phyloP scores from a whole-genome alignment of 2,329 filamentous ascomycete genomes.

The Exophiala alcalophila region DNA sequence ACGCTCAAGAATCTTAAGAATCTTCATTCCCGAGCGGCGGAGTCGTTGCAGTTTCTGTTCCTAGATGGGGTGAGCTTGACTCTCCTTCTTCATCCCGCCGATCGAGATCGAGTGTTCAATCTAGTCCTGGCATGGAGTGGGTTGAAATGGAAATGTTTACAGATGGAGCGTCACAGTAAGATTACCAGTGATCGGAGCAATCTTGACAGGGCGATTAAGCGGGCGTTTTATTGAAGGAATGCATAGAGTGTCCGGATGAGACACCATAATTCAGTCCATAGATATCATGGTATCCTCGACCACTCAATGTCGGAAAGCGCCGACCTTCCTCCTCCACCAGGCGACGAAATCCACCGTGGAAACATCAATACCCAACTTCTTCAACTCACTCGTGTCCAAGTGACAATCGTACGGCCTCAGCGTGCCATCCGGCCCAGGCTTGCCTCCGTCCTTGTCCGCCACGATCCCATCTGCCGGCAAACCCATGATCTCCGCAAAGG shows the following conservation, averaged over 20 bases:
- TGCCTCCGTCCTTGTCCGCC: constrained; percentile 61
- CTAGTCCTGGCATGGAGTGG: constrained; percentile 31
- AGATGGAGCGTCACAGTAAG: constrained; percentile 22
- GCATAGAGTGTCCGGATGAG: neutral
- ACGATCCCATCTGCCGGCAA: constrained; percentile 66
- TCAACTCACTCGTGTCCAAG: constrained; percentile 70
- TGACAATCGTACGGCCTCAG: constrained; percentile 80
- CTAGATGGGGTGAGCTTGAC: constrained; percentile 3
- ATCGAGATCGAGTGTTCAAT: constrained; percentile 32
- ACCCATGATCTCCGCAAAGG: constrained; percentile 75
- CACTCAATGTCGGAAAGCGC: constrained; percentile 29
- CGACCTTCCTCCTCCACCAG: constrained; percentile 72
- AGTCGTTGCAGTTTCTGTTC: constrained; percentile 15
- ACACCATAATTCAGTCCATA: neutral
- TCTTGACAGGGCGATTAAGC: constrained; percentile 20
- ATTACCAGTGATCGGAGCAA: constrained; percentile 12
- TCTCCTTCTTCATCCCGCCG: constrained; percentile 15
- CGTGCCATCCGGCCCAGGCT: constrained; percentile 28
- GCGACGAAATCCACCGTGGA: constrained; percentile 69
- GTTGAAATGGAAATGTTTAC: constrained; percentile 28
- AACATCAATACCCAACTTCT: constrained; percentile 71
- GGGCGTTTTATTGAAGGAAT: constrained; percentile 17
- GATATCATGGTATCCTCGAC: neutral
- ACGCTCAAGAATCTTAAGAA: constrained; percentile 16
- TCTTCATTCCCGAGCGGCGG: constrained; percentile 13